phyloP scores from a whole-genome alignment of 2,329 filamentous ascomycete species.

The Acrocalymma vagum region DNA sequence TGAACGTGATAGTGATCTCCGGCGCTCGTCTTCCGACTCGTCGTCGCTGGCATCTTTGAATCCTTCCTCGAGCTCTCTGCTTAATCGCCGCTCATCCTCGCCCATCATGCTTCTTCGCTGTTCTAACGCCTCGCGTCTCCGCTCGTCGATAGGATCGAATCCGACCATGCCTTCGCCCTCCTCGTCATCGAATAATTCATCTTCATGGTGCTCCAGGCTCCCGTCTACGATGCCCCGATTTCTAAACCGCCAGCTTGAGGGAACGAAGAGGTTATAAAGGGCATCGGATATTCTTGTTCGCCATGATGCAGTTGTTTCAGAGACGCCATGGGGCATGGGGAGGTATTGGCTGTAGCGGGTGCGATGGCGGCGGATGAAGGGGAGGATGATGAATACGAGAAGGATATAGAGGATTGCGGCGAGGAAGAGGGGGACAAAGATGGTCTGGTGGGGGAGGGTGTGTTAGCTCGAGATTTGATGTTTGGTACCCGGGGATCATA shows the following conservation, averaged over 20 bases:
- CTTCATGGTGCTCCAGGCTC: conserved; percentile 41
- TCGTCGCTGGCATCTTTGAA: conserved; percentile 79
- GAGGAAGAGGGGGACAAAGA: conserved; percentile 56
- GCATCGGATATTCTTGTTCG: conserved; percentile 46
- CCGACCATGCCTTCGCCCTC: conserved; percentile 59
- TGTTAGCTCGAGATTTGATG: conserved; percentile 22
- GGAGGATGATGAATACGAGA: conserved; percentile 51
- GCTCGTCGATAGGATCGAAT: conserved; percentile 49
- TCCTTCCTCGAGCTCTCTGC: conserved; percentile 79
- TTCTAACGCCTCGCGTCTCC: conserved; percentile 49
- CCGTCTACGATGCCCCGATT: conserved; percentile 38
- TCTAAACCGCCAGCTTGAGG: conserved; percentile 36
- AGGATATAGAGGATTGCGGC: conserved; percentile 53
- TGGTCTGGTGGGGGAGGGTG: conserved; percentile 42
- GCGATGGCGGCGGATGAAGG: conserved; percentile 54
- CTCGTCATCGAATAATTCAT: conserved; percentile 54
- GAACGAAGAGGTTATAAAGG: conserved; percentile 42
- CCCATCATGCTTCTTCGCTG: conserved; percentile 46
- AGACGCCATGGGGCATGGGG: conserved; percentile 44
- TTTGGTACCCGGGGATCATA: conserved; percentile 2
- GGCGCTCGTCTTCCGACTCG: conserved; percentile 50
- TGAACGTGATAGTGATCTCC: conserved; percentile 27
- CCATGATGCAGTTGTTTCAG: conserved; percentile 29
- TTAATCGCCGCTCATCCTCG: conserved; percentile 70
- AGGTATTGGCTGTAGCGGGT: conserved; percentile 54